Evolutionary conservation across 192 early-diverging fungal genomes (phyloP).

Genomic region (Gaertneriomyces sp.): DNA sequence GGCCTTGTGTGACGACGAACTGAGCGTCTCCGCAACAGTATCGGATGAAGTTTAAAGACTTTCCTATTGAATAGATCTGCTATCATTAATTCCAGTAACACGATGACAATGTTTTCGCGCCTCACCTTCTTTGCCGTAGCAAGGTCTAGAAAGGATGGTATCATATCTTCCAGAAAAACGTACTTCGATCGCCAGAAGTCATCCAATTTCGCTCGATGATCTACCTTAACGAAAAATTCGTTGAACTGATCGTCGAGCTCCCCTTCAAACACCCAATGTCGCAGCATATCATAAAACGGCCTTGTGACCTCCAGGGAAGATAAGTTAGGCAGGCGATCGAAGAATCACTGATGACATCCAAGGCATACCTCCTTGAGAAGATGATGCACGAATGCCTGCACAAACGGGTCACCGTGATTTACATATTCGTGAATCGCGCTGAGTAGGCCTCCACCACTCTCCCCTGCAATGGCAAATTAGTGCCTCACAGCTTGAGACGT

Average conservation of each 20-base stretch:
- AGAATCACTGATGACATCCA: not conserved
- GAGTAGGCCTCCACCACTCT: conserved; percentile 68
- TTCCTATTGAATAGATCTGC: conserved; percentile 79
- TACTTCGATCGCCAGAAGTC: conserved; percentile 85
- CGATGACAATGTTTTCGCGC: not conserved
- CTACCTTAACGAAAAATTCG: conserved; percentile 83
- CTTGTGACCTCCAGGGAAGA: conserved; percentile 51
- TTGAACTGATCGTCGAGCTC: conserved; percentile 87
- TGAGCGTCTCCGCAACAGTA: conserved; percentile 36
- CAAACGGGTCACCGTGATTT: conserved; percentile 89
- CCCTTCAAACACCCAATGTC: conserved; percentile 90
- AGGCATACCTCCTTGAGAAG: conserved; percentile 64
- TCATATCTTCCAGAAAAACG: conserved; percentile 68
- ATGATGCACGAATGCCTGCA: conserved; percentile 69
- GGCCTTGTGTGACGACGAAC: conserved; percentile 33
- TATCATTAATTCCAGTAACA: not conserved
- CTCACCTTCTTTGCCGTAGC: conserved; percentile 75
- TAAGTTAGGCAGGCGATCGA: not conserved
- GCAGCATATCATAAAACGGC: conserved; percentile 90
- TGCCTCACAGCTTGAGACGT: not conserved
- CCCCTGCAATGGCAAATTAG: conserved; percentile 21
- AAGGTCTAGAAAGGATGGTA: conserved; percentile 79
- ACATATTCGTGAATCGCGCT: conserved; percentile 76
- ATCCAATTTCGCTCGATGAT: conserved; percentile 53
- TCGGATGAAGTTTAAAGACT: conserved; percentile 77